Evolutionary conservation across 202 grass and related monocot species (phyloP), one percentile per base, ranked within the genome.

Genomic region (Zoysia matrella): DNA sequence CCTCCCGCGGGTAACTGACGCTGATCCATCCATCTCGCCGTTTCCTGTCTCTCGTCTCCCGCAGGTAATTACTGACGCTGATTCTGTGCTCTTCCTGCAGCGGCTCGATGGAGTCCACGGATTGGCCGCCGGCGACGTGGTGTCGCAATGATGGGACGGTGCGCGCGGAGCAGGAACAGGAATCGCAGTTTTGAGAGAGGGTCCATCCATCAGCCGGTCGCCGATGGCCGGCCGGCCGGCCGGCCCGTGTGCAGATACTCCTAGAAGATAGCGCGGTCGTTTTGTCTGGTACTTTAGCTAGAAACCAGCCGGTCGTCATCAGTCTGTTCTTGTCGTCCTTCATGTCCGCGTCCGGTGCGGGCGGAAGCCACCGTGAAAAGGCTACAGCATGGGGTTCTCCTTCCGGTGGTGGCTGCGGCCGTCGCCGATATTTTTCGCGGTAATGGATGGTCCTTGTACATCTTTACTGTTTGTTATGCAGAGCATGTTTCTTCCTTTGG

Each of bases 111-210:
- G 74, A 30, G 8, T 42, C 5, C 46, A 72, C n/a, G 69, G 55
- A 52, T 58, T 66, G 1, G 15, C n/a, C 42, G 2, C 11, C 14
- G 47, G 42, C 61, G 79, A 47, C 61, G 54, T 4, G 7, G 69
- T 55, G 42, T 41, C 30, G 68, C 69, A 64, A 86, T 86, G 75
- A 88, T 74, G 64, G 76, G 56, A 8, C 60, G 76, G 15, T 52
- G 40, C 36, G 53, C 39, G n/a, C 8, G 50, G 71, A 67, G 6
- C 4, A 44, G 9, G 22, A 49, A 13, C 22, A 53, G 53, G 45
- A 65, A 65, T 70, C 55, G 54, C 88, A 86, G 63, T 86, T 90
- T 90, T 90, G 88, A 83, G 83, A 67, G 82, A 9, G 50, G 11
- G 50, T 81, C 47, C 65, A 55, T 11, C 77, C 57, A 47, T 8